Evolutionary conservation across 768 basidiomycete genomes (phyloP), one percentile per base, ranked within the genome.

Genomic region (Cyclocybe aegerita): DNA sequence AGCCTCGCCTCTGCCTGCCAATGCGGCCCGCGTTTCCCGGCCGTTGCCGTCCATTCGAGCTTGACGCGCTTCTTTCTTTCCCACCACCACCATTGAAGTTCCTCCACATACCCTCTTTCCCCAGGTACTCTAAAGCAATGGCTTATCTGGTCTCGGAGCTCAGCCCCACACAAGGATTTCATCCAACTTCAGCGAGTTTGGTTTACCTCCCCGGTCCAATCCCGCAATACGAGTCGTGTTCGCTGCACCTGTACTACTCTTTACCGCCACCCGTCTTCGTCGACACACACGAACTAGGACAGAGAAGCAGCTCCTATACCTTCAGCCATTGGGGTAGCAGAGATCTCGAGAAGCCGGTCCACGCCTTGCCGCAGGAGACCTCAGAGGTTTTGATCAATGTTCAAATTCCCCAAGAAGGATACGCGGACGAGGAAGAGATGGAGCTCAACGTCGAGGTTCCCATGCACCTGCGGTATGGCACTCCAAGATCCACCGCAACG

Each of bases 331-430:
- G 69, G 65, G 77, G 76, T 17, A 65, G 65, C 4, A 64, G 65
- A n/a, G 76, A 78, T 46, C 58, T 79, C 14, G 79, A 80, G 55
- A 70, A 70, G 23, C 79, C 79, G 5, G 70, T 75, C 0, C 60
- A 64, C 48, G 78, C 75, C 11, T 50, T 76, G 11, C 57, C 59
- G 5, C 58, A 62, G 15, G 52, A 53, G 14, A 41, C 35, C 29
- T 59, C 62, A 4, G 59, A 63, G 41, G 42, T 65, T 5, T 41
- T 61, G 49, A 14, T 61, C 31, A 53, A 51, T 40, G 52, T 58
- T 16, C 62, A 64, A 35, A 43, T 65, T 8, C 49, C 39, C 34
- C 37, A 23, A 5, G 32, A 53, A 14, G 43, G 1, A 17, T 46
- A 55, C 15, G 14, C 37, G 10, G 56, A 48, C 10, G 38, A 39